Evolutionary conservation across 768 basidiomycete species (phyloP), one percentile per base, ranked within the genome.

Genomic region (Xanthoconium stramineum): DNA sequence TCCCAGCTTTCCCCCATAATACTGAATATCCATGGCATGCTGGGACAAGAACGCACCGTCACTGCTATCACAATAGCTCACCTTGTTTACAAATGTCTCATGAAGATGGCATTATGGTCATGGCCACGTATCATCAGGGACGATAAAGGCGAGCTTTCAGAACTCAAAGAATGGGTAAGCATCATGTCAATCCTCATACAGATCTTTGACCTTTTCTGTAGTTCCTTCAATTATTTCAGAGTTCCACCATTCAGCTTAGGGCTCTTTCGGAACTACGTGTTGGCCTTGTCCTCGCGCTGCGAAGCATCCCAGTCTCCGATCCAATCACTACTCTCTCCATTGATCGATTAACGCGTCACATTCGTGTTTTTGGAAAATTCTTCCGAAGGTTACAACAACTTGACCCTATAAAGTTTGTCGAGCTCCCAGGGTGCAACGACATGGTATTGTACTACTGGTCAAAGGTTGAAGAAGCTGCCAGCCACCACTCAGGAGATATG

Each of bases 401-500:
- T 19, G 76, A 80, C 11, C 62, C 74, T 19, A 55, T 75, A 39
- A 82, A 82, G 19, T 93, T 94, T 65, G 79, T 86, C 7, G 69
- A 73, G 39, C 72, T 92, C 24, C 85, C 88, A 3, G 69, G 74
- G 43, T 89, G 85, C 62, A 80, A 78, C 32, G 83, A 86, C 52
- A 67, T 91, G 28, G 80, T 94, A 48, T 74, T 90, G 30, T 92
- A 83, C 62, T 92, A 91, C 65, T 94, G 91, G 91, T 80, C 79
- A 32, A 84, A 89, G 65, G 84, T 94, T 20, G 83, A 85, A 10
- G 80, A 85, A 55, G 87, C 91, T n/a, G 83, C 86, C 15, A 69
- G 76, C 51, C 53, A 59, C 37, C 78, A 77, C 38, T 75, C 83
- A 6, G 64, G 75, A 13, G 79, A 80, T 20, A 66, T 78, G 36